Evolutionary conservation across 2,329 filamentous ascomycete genomes (phyloP), one percentile per base, ranked within the genome.

Genomic region (Phyllosticta citrichinensis): DNA sequence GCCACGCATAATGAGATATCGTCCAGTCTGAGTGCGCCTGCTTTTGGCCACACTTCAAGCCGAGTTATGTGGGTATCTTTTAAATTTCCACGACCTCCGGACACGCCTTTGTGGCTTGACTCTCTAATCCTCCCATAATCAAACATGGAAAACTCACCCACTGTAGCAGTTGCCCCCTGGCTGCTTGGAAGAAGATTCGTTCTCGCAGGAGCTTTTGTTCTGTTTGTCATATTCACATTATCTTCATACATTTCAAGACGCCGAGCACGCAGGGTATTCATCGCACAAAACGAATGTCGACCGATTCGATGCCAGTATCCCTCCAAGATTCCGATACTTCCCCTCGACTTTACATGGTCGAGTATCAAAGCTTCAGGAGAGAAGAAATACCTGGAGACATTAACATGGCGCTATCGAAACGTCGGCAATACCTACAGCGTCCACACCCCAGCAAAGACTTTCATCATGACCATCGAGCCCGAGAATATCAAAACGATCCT

Each of bases 401-500:
- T 53, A 0, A 20, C 20, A 17, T 22, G 24, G 51, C 51, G 51
- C 20, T 53, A 24, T 12, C 20, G 24, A 11, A 53, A 9, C 20
- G 19, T 53, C 10, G 51, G 51, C 19, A 27, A 22, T 3, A 53
- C 51, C 9, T 53, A 53, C 24, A 27, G 51, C 51, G 51, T 53
- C 51, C 51, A 47, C 17, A n/a, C 73, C 2, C 65, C 75, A 3
- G 69, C 67, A 8, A 65, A 59, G 55, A 68, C 70, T 14, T 55
- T 75, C 4, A 73, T 77, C 58, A 66, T 69, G 8, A 80, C 78
- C 0, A 70, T 67, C 17, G 78, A 80, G 66, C 77, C 77, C 0
- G 76, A 78, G 62, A 80, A 79, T 61, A 64, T 80, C 61, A 79
- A 80, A 66, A 70, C 73, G 0, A 73, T 80, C 10, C 70, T 79